Evolutionary conservation across 2,329 filamentous ascomycete species (phyloP).

Genomic region (Microthyrium microscopicum): DNA sequence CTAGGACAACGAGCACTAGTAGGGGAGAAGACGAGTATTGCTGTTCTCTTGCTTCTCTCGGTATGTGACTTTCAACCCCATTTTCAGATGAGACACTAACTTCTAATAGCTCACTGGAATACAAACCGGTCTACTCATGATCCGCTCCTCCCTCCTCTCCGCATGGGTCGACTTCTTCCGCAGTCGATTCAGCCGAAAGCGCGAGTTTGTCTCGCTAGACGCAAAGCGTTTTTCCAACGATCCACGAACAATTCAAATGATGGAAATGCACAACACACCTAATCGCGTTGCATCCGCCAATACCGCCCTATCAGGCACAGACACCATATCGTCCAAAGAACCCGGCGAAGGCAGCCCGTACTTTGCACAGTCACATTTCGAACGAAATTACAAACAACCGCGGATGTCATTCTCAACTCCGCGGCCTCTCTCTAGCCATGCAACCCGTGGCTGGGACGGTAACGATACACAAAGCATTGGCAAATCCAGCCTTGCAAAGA

Average conservation of each 20-base stretch:
- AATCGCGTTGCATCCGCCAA: not conserved
- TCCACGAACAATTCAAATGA: constrained; percentile 12
- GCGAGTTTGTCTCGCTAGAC: constrained; percentile 82
- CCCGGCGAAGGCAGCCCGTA: too few species aligned
- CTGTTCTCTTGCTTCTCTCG: constrained; percentile 67
- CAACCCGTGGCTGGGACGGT: too few species aligned
- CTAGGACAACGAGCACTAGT: constrained; percentile 48
- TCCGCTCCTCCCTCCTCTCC: constrained; percentile 66
- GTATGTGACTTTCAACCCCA: constrained; percentile 35
- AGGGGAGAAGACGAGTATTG: constrained; percentile 58
- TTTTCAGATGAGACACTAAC: constrained; percentile 5
- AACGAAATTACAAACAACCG: too few species aligned
- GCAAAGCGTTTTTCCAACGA: constrained; percentile 30
- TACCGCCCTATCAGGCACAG: too few species aligned
- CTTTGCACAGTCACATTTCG: too few species aligned
- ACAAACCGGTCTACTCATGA: constrained; percentile 68
- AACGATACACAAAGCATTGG: too few species aligned
- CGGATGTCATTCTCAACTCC: too few species aligned
- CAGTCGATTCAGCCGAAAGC: constrained; percentile 34
- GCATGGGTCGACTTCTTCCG: constrained; percentile 60
- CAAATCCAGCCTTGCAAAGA: too few species aligned
- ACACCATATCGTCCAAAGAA: too few species aligned
- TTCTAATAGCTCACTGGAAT: constrained; percentile 48
- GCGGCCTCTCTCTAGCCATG: too few species aligned
- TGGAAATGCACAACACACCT: constrained; percentile 9